A percentile compares a stretch with the other conserved stretches of the same genome.
These are phyloP conservation scores for Neofusicoccum sp. DNA, from an alignment of 2,329 filamentous ascomycete genomes.

Conservation along the genomic window DNA sequence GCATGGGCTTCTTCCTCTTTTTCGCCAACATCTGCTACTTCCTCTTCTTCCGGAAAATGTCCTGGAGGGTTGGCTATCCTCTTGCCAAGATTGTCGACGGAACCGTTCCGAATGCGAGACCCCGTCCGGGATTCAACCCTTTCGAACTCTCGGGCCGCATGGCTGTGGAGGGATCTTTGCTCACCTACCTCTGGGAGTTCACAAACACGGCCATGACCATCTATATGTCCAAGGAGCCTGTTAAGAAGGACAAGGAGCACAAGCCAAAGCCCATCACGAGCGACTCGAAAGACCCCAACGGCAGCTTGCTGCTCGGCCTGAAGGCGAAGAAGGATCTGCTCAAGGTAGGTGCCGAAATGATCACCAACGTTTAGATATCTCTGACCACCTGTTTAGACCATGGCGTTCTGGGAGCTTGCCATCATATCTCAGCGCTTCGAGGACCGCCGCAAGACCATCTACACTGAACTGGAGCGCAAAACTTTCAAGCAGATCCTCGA, in stretches of 20 bases:
- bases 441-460: constrained; percentile 76
- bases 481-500: constrained; percentile 78
- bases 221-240: constrained; percentile 76
- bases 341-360: constrained; percentile 51
- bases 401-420: constrained; percentile 88
- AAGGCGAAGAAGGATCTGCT: constrained; percentile 78
- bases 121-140: constrained; percentile 6
- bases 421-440: constrained; percentile 74
- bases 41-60: constrained; percentile 26
- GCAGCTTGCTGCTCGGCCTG: constrained; percentile 79
- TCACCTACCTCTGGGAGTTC: constrained; percentile 72
- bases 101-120: neutral
- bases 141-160: constrained; percentile 22
- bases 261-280: constrained; percentile 67
- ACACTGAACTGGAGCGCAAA: constrained; percentile 80
- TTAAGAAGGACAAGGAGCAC: constrained; percentile 64
- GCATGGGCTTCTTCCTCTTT: constrained; percentile 56
- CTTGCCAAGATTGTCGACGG: neutral
- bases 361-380: neutral
- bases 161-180: constrained; percentile 58
- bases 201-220: constrained; percentile 74
- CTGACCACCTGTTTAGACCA: constrained; percentile 52
- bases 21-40: constrained; percentile 30
- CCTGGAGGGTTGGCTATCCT: constrained; percentile 57
- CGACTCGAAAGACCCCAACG: constrained; percentile 87